Evolutionary conservation across 306 rosid species (phyloP).

Genomic region (Nissolia schottii): DNA sequence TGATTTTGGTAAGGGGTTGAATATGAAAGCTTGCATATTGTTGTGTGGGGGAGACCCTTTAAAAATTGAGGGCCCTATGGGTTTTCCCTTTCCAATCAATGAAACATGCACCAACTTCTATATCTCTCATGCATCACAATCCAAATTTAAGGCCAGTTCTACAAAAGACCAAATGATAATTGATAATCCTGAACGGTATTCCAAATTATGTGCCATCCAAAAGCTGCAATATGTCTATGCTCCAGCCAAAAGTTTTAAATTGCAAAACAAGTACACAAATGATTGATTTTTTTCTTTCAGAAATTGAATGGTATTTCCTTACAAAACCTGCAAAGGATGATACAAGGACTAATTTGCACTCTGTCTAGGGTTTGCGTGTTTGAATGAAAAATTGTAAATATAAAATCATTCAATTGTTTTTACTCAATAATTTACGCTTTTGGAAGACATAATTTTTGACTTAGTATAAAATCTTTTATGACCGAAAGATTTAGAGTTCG

Average conservation of each 20-base stretch:
- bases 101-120: background rate
- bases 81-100: background rate
- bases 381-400: too few species aligned
- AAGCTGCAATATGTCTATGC: background rate
- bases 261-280: background rate
- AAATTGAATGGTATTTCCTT: background rate
- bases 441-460: too few species aligned
- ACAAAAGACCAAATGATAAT: background rate
- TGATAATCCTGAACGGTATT: background rate
- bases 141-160: background rate
- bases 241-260: background rate
- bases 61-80: conserved; percentile 18
- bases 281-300: background rate
- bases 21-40: conserved; percentile 8
- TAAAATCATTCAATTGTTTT: too few species aligned
- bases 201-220: background rate
- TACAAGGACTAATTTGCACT: background rate
- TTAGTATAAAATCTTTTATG: too few species aligned
- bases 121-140: conserved; percentile 5
- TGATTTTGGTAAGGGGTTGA: background rate
- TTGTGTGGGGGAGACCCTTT: background rate
- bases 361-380: too few species aligned
- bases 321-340: background rate
- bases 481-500: too few species aligned
- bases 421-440: too few species aligned